Evolutionary conservation across 148 eudicot species (phyloP), one percentile per base, ranked within the genome.

Genomic region (Nepenthes mirabilis): DNA sequence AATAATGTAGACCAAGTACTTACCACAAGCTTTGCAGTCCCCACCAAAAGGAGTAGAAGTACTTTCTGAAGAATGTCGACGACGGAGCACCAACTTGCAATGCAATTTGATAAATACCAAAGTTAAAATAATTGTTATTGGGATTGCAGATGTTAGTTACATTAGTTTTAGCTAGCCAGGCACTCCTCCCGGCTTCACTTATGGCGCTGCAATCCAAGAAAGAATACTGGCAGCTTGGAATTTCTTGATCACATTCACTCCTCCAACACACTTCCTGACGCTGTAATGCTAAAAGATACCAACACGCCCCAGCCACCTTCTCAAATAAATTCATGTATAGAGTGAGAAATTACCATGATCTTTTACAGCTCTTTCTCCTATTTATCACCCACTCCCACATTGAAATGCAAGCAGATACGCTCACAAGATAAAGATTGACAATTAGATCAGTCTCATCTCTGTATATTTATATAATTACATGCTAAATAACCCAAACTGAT

Each of bases 1-100:
- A 14, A 2, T 40, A 53, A 34, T 2, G n/a, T n/a, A n/a, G 13
- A 49, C 52, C 6, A n/a, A 49, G 11, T 11, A 36, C 6, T 33
- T 70, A 83, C 88, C 80, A 69, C 33, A 83, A 68, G 64, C 73
- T 83, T 72, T 78, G 80, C 64, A 80, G 64, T 0, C 77, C 84
- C 80, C 82, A 83, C 74, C 78, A 83, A 33, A 83, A 71, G 60
- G 82, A 80, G 60, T 75, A 83, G 70, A 78, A 68, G 63, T 48
- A 80, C 68, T 80, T 83, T 57, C 75, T 72, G 54, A 73, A 59
- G 37, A 83, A 83, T 33, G 23, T 33, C 4, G 80, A 72, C 5
- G 82, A 77, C 2, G 78, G 70, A 50, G 77, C 75, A 11, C 67
- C 62, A 9, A 63, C 57, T 50, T 61, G 62, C 33, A 81, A 62